Base-by-base conservation (phyloP, 768 basidiomycete genomes). In the Glaciozyma martinii region DNA sequence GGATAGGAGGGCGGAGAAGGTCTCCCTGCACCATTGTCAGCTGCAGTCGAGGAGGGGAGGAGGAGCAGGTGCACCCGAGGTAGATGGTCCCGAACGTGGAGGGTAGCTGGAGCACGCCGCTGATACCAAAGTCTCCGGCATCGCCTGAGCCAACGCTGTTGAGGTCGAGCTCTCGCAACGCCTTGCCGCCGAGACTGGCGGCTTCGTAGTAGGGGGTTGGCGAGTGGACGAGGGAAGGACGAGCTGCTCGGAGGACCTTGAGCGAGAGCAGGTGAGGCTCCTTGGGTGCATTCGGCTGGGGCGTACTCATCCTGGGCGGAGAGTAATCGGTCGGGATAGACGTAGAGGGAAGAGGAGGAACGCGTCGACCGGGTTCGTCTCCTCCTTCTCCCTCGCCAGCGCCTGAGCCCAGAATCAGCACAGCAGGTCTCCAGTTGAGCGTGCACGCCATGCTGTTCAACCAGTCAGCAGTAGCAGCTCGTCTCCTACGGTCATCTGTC, bases 71-170 rank as follows among this genome's bases (percentile, higher is more conserved):
- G 18, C 25, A 65, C 63, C 92, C 92, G 1, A 95, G 82, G 71
- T 90, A 89, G 68, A 93, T 89, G 9, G 85, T 79, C 21, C 90
- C 91, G 73, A 92, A 93, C 12, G 89, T 83, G 25, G 87, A 80
- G 0, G 91, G 90, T 12, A 94, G 80, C 25, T 84, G 86, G 65
- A 93, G 82, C 65, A 90, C 21, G 19, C 56, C 61, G 16, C 32
- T 30, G 30, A 50, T 10, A 27, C 32, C 46, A 16, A 18, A 40
- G 21, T 44, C 37, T 5, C 10, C 37, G 5, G 37, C 37, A 40
- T 40, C 37, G 37, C 37, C 37, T 40, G 37, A 40, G 37, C 37
- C 37, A 8, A 40, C 37, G 37, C 37, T 40, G 37, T 40, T 40
- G 37, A 40, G 37, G 37, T 40, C 37, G 37, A 40, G 37, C 37